Conservation (phyloP, 1,284 basidiomycete genomes). For the Rhodotorula mucilaginosa region DNA sequence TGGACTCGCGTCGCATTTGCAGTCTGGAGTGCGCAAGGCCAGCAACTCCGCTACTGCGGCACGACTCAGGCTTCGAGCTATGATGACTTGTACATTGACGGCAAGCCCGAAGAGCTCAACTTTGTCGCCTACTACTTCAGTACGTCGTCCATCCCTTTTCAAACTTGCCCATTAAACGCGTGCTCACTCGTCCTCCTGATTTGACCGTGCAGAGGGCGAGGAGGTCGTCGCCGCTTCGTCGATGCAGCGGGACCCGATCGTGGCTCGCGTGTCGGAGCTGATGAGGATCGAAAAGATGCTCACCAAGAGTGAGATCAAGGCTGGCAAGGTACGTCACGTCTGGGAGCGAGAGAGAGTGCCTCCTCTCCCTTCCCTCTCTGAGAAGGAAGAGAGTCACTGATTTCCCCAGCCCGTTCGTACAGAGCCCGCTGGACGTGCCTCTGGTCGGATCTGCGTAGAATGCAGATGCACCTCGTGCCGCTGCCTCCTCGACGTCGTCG, state of each 20-base stretch:
- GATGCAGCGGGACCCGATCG: slow-evolving; percentile 57
- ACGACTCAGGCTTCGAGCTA: slow-evolving; percentile 45
- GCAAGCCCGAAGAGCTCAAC: slow-evolving; percentile 75
- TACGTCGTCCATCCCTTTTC: slow-evolving; percentile 54
- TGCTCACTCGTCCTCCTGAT: no score
- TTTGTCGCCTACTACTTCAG: slow-evolving; percentile 82
- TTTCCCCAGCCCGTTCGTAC: background rate
- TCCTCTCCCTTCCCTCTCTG: background rate
- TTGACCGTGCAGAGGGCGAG: slow-evolving; percentile 56
- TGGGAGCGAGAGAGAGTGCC: no score
- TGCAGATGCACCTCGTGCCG: background rate
- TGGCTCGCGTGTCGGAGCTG: slow-evolving; percentile 76
- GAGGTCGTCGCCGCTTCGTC: slow-evolving; percentile 78
- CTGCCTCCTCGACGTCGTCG: background rate
- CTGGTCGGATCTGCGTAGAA: slow-evolving; percentile 16
- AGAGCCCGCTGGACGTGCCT: slow-evolving; percentile 29
- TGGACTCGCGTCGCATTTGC: slow-evolving; percentile 46
- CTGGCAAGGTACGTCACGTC: slow-evolving; percentile 51
- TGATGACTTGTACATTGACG: slow-evolving; percentile 74
- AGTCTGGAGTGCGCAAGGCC: slow-evolving; percentile 72
- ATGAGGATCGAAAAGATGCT: slow-evolving; percentile 79
- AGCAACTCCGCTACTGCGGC: slow-evolving; percentile 78
- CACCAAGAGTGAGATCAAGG: slow-evolving; percentile 66
- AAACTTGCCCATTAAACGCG: slow-evolving; percentile 63
- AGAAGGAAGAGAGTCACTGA: background rate